Base-by-base conservation (phyloP, 148 eudicot species). In the Linanthus parryae region DNA sequence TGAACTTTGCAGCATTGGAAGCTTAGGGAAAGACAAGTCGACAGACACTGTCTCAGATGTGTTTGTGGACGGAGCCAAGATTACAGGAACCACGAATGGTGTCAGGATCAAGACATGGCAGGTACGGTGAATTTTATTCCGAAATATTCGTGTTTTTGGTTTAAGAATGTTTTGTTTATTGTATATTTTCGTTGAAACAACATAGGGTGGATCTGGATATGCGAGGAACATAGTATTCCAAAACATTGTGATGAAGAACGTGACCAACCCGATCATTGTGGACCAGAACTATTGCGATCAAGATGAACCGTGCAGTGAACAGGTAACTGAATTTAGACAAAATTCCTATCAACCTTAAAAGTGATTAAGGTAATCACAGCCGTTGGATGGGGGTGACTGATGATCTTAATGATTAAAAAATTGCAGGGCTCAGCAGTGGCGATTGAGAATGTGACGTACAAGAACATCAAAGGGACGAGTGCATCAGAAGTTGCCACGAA, bases 31-130 rank as follows among this genome's bases (percentile, higher is more conserved):
- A 72, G 73, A 67, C 23, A 39, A 72, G 3, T 54, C 80, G 9
- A 54, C 52, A 27, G 84, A 66, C 25, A 33, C 29, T 27, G 99
- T 92, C 34, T 88, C 96, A 34, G 71, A 82, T 52, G 77, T 92
- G 20, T 22, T 52, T 23, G 85, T 92, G 39, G 78, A 72, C 38
- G 57, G 73, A 44, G 91, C 73, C n/a, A 67, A 4, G 48, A 61
- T 92, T 24, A 61, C 59, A 16, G 88, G 90, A 57, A 84, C 96
- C 20, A 76, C 71, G 12, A 83, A 92, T 66, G 98, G 98, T 18
- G 76, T 87, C 4, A 70, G 98, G 63, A 87, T 92, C 29, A 92
- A 92, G 68, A 81, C 90, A 57, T 92, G 99, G 99, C 99, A 84
- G 98, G 98, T 91, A 55, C 37, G 14, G 9, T 1, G 14, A 1